phyloP scores from a whole-genome alignment of 805 yeast species.

The Tetrapisispora iriomotensis region DNA sequence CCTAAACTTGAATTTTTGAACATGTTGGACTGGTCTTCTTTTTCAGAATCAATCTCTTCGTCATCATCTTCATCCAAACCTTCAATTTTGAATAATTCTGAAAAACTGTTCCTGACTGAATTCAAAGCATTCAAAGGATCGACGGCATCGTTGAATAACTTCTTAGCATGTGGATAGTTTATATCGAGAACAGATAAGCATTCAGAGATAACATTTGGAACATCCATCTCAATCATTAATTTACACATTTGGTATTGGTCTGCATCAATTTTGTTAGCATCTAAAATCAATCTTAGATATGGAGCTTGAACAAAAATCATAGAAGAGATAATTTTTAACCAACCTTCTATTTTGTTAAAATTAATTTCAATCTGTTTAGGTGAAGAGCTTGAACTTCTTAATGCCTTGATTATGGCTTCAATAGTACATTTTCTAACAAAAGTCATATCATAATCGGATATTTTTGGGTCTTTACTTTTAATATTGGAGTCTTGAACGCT shows the following conservation, averaged over 20 bases:
- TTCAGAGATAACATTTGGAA: slow-evolving; percentile 47
- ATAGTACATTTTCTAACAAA: slow-evolving; percentile 65
- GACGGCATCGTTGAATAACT: slow-evolving; percentile 48
- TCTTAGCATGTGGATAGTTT: slow-evolving; percentile 57
- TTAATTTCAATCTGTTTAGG: slow-evolving; percentile 19
- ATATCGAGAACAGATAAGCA: slow-evolving; percentile 60
- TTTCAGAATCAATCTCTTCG: slow-evolving; percentile 48
- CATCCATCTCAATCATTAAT: slow-evolving; percentile 56
- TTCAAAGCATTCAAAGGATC: slow-evolving; percentile 51
- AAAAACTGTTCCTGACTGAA: slow-evolving; percentile 45
- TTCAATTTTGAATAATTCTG: slow-evolving; percentile 47
- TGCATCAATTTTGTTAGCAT: slow-evolving; percentile 38
- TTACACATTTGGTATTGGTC: slow-evolving; percentile 60
- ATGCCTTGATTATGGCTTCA: slow-evolving; percentile 54
- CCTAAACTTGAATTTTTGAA: slow-evolving; percentile 85
- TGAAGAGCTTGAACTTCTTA: slow-evolving; percentile 39
- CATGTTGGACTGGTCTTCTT: slow-evolving; percentile 74
- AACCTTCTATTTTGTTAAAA: slow-evolving; percentile 22
- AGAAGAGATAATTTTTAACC: slow-evolving; percentile 24
- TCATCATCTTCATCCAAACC: slow-evolving; percentile 49
- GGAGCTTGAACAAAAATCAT: slow-evolving; percentile 26
- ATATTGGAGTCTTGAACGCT: slow-evolving; percentile 40
- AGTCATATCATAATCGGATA: slow-evolving; percentile 57
- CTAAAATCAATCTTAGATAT: slow-evolving; percentile 34
- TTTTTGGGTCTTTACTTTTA: slow-evolving; percentile 35